A percentile compares a stretch with the other conserved stretches of the same genome.
Conservation (phyloP, 208 protist species). For the Leishmania guyanensis region DNA sequence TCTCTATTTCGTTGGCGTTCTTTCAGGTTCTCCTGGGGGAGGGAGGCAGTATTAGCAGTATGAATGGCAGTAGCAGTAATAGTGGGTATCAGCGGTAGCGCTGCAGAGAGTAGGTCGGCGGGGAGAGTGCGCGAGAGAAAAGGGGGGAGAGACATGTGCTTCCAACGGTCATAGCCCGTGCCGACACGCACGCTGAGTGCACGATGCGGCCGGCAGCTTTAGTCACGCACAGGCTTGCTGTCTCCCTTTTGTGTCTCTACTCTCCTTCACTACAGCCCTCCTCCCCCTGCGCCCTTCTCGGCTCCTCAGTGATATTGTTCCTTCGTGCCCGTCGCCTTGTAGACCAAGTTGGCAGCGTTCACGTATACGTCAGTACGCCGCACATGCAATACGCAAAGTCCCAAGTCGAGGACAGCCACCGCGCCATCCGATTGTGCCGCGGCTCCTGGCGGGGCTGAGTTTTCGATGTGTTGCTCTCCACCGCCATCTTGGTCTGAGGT, state of each 20-base stretch:
- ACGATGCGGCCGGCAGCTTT: not conserved
- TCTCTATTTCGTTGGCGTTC: too few relatives aligned
- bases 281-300: not conserved
- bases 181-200: not conserved
- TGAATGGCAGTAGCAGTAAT: not conserved
- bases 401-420: slow-evolving; percentile 11
- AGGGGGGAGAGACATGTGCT: not conserved
- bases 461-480: not conserved
- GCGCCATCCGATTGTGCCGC: not conserved
- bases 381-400: slow-evolving; percentile 5
- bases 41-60: not conserved
- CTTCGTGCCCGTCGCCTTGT: not conserved
- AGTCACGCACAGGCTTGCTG: not conserved
- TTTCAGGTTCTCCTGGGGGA: too few relatives aligned
- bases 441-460: not conserved
- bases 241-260: not conserved
- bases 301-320: not conserved
- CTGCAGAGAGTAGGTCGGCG: not conserved
- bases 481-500: not conserved
- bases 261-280: not conserved
- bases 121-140: not conserved
- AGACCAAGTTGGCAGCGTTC: slow-evolving; percentile 19
- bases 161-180: not conserved
- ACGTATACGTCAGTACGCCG: slow-evolving; percentile 13
- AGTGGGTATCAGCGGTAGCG: not conserved